Conservation (phyloP, 768 basidiomycete species). For the Bullera alba region DNA sequence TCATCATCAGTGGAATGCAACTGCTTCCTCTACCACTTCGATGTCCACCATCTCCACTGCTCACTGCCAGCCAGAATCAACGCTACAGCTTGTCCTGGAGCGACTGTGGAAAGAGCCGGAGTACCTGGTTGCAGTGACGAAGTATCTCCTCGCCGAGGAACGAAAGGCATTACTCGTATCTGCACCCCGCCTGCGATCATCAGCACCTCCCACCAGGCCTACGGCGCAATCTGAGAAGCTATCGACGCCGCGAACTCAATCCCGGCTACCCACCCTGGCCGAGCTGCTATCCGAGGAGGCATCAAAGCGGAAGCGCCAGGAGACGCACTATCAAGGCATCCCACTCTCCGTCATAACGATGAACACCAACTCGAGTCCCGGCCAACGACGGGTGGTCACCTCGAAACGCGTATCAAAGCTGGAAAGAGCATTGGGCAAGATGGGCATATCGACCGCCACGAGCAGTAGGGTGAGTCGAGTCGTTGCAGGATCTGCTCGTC, state of each 20-base stretch:
- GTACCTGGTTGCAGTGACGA: too few relatives aligned
- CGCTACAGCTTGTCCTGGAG: too few relatives aligned
- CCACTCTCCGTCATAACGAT: background rate
- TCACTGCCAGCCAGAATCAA: too few relatives aligned
- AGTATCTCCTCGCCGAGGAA: background rate
- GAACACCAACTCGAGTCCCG: background rate
- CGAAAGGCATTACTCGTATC: background rate
- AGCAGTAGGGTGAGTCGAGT: too few relatives aligned
- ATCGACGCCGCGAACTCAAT: background rate
- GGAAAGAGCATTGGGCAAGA: too few relatives aligned
- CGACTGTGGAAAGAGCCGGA: too few relatives aligned
- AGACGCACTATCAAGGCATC: background rate
- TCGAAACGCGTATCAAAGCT: background rate
- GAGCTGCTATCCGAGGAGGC: background rate
- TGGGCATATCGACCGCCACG: too few relatives aligned
- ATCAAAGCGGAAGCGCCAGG: background rate
- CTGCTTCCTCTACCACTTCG: too few relatives aligned
- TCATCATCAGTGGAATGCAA: too few relatives aligned
- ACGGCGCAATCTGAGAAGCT: background rate
- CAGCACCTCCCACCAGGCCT: background rate
- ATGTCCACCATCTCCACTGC: too few relatives aligned
- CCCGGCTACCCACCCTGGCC: background rate
- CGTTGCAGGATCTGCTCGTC: too few relatives aligned
- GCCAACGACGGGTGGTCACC: background rate
- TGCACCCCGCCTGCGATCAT: background rate